Percentiles rank a stretch among this genome's conserved stretches.
Evolutionary conservation across 1,284 basidiomycete genomes (phyloP).

Genomic region (Trichosporon sp.): DNA sequence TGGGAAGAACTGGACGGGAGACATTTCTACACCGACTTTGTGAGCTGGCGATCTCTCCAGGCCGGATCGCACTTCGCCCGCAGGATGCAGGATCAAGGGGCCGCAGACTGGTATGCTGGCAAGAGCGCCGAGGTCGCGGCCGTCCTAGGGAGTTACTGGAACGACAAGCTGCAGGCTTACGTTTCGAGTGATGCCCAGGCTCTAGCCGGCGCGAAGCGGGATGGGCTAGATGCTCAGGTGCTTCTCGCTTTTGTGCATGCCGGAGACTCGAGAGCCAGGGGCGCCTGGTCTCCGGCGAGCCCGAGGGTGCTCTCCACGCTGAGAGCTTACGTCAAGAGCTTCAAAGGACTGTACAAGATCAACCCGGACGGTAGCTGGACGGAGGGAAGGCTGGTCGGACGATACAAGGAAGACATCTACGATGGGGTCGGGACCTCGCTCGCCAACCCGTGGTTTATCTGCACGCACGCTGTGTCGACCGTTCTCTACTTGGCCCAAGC

Average conservation of each 20-base stretch:
- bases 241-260: conserved; percentile 56
- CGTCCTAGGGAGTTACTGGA: conserved; percentile 46
- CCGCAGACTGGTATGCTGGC: conserved; percentile 49
- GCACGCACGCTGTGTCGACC: conserved; percentile 56
- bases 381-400: conserved; percentile 55
- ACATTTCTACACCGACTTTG: conserved; percentile 59
- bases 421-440: conserved; percentile 52
- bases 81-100: conserved; percentile 49
- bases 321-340: conserved; percentile 48
- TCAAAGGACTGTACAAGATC: conserved; percentile 55
- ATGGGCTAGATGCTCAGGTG: conserved; percentile 56
- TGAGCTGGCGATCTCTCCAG: conserved; percentile 53
- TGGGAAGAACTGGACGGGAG: conserved; percentile 55
- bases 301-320: conserved; percentile 50
- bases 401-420: conserved; percentile 59
- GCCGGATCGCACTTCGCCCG: conserved; percentile 55
- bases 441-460: conserved; percentile 59
- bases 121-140: conserved; percentile 43
- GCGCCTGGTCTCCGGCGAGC: conserved; percentile 29
- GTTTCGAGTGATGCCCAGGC: not conserved
- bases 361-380: conserved; percentile 48
- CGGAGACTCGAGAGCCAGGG: conserved; percentile 32
- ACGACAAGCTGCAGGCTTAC: not conserved
- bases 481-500: conserved; percentile 49
- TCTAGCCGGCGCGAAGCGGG: conserved; percentile 26